Conservation (phyloP, 352 stramenopile genomes). For the Globisporangium mamillatum region DNA sequence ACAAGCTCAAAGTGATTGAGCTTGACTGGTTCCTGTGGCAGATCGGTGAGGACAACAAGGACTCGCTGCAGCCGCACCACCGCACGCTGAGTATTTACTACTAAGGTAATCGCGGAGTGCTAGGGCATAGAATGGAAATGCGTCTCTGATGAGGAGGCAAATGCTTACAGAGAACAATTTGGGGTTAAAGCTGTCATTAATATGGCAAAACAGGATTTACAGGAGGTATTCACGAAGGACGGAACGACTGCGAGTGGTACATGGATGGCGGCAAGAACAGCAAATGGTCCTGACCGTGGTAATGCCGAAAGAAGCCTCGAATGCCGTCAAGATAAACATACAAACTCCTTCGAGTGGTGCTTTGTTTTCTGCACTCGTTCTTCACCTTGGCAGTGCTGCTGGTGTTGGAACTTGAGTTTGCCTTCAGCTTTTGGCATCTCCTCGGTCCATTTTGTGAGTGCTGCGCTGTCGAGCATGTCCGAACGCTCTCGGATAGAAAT, state of each 20-base stretch:
- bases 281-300: neutral
- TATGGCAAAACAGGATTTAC: neutral
- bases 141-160: neutral
- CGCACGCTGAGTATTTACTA: slow-evolving; percentile 87
- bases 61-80: slow-evolving; percentile 77
- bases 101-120: slow-evolving; percentile 19
- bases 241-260: slow-evolving; percentile 2
- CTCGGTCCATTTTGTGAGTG: neutral
- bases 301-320: neutral
- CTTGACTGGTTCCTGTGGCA: slow-evolving; percentile 90
- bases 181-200: neutral
- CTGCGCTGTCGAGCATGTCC: neutral
- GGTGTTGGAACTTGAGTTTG: neutral
- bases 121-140: neutral
- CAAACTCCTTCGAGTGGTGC: neutral
- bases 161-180: neutral
- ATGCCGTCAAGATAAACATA: neutral
- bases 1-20: slow-evolving; percentile 66
- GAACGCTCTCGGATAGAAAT: slow-evolving; percentile 7
- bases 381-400: neutral
- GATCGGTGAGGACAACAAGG: slow-evolving; percentile 75
- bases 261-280: slow-evolving; percentile 1
- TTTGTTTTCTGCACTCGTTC: neutral
- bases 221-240: neutral
- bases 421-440: slow-evolving; percentile 6